Evolutionary conservation across 257 asterid species (phyloP).

Genomic region (Solanum sitiens): DNA sequence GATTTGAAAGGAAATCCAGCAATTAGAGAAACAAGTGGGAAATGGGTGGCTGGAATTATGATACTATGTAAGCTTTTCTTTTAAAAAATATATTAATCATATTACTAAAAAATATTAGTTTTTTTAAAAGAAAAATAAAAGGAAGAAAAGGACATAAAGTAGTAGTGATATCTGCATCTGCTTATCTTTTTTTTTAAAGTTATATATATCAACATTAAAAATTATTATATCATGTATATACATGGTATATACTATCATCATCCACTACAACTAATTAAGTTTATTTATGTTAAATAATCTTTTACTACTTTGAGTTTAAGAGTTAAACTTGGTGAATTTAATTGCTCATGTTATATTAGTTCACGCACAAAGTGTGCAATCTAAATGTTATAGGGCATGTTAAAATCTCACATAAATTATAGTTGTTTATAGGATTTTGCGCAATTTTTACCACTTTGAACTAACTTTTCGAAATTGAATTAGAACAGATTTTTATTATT

Average conservation of each 20-base stretch:
- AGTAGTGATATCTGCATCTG: conserved; percentile 5
- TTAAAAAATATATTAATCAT: background rate
- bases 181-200: conserved; percentile 6
- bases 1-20: conserved; percentile 72
- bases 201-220: background rate
- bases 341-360: background rate
- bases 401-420: background rate
- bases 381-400: background rate
- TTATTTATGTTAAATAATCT: background rate
- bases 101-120: background rate
- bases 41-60: conserved; percentile 69
- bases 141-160: background rate
- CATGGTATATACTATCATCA: background rate
- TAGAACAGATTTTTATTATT: background rate
- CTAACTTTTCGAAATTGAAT: background rate
- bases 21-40: conserved; percentile 38
- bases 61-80: conserved; percentile 43
- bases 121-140: background rate
- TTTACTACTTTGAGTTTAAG: background rate
- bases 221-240: background rate
- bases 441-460: background rate
- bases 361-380: background rate
- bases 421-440: background rate
- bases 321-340: background rate
- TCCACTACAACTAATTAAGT: background rate